These are phyloP conservation scores for Exophiala phaeomuriformis DNA, from an alignment of 2,329 filamentous ascomycete species.

Conservation along the genomic window DNA sequence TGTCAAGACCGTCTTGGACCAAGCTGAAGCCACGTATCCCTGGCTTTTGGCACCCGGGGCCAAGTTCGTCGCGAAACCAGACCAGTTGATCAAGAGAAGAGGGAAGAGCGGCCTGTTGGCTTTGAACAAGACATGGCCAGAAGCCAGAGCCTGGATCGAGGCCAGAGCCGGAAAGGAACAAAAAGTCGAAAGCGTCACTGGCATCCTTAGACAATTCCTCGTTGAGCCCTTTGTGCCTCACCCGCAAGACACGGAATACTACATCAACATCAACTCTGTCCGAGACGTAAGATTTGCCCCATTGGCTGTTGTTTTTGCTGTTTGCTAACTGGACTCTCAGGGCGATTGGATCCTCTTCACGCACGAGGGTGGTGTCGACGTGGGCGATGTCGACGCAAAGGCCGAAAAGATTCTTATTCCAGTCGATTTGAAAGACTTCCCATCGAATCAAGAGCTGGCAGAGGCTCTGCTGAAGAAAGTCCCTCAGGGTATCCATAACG, in stretches of 20 bases:
- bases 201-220: slow-evolving; percentile 86
- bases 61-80: slow-evolving; percentile 98
- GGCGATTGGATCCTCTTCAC: slow-evolving; percentile 99
- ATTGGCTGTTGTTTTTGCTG: not conserved
- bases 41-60: slow-evolving; percentile 78
- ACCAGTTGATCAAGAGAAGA: slow-evolving; percentile 99
- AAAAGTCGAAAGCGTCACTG: slow-evolving; percentile 84
- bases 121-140: slow-evolving; percentile 94
- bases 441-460: slow-evolving; percentile 92
- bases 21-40: slow-evolving; percentile 93
- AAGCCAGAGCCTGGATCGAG: slow-evolving; percentile 89
- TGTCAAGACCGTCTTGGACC: slow-evolving; percentile 77
- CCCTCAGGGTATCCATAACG: slow-evolving; percentile 90
- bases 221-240: slow-evolving; percentile 98
- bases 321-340: slow-evolving; percentile 43
- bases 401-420: slow-evolving; percentile 97
- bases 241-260: slow-evolving; percentile 92
- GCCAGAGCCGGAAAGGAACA: slow-evolving; percentile 85
- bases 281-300: slow-evolving; percentile 73
- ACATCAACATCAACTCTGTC: slow-evolving; percentile 99
- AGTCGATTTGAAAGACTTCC: slow-evolving; percentile 88
- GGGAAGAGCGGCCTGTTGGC: slow-evolving; percentile 96
- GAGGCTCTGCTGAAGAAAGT: slow-evolving; percentile 81
- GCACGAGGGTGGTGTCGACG: slow-evolving; percentile 98
- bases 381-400: slow-evolving; percentile 97